Evolutionary conservation across 2,329 filamentous ascomycete genomes (phyloP), one percentile per base, ranked within the genome.

Genomic region (Bipolaris cookei): DNA sequence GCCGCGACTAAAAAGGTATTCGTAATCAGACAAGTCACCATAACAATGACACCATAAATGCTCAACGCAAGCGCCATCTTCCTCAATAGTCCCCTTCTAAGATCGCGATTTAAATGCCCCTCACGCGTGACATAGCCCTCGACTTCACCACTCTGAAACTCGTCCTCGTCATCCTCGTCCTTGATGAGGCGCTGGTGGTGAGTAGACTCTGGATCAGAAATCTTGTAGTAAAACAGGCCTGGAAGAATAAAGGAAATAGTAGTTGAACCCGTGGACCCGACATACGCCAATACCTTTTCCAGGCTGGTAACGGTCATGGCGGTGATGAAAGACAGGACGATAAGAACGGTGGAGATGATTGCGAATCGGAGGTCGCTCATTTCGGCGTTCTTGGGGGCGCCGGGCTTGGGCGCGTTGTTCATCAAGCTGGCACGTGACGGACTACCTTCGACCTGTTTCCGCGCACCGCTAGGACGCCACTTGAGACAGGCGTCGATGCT

Each of bases 171-270:
- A 67, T 98, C 95, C 64, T 97, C 92, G 70, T 95, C 92, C 75
- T 98, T 98, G 61, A 92, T 81, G 8, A 98, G 81, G 13, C 90
- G 86, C 74, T 97, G 94, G 68, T 97, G 92, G 61, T 94, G 87
- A 25, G 88, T 84, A 42, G 91, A 94, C 53, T 97, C 90, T 0
- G 95, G 95, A 21, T 91, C 88, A 11, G 92, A 96, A 58, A 99
- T 98, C 78, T 98, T 98, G 80, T 98, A 99, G 78, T 98, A 99
- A 77, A 99, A 99, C 3, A 99, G 79, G 0, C 95, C 95, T 0
- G 95, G 95, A 0, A 99, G 83, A 64, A 99, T 98, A 75, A 99
- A 99, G 60, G 91, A 96, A 69, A 99, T 99, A 59, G 91, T 92
- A 0, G 95, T 99, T 49, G 90, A 94, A 51, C 95, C 95, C 0